phyloP scores from a whole-genome alignment of 768 basidiomycete genomes.

The Trametes elegans region DNA sequence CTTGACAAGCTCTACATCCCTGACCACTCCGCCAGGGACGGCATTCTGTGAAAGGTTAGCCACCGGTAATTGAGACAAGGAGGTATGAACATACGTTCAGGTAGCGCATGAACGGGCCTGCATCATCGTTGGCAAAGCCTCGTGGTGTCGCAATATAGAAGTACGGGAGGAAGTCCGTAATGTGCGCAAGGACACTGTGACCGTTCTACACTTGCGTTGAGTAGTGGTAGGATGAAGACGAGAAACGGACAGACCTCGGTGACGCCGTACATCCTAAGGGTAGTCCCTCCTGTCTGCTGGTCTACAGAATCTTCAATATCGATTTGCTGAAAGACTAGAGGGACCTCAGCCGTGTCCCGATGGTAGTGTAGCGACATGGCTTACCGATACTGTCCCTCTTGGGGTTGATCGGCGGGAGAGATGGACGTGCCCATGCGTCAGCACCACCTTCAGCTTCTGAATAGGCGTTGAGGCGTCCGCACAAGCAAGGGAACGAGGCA shows the following conservation, averaged over 20 bases:
- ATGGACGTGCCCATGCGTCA: conserved; percentile 69
- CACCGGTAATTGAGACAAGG: not conserved
- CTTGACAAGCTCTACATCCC: conserved; percentile 54
- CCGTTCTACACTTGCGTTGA: conserved; percentile 51
- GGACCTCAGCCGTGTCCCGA: too few species aligned
- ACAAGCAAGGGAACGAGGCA: not conserved
- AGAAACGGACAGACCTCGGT: conserved; percentile 58
- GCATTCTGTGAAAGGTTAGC: conserved; percentile 30
- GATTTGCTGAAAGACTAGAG: conserved; percentile 90
- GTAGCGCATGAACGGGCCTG: conserved; percentile 58
- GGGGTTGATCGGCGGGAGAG: conserved; percentile 50
- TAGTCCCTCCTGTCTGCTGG: conserved; percentile 38
- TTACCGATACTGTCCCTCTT: conserved; percentile 67
- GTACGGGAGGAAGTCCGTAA: conserved; percentile 86
- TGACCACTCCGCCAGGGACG: conserved; percentile 40
- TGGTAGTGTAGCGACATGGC: conserved; percentile 19
- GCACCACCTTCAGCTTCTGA: conserved; percentile 77
- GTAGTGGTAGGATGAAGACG: not conserved
- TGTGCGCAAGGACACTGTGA: conserved; percentile 83
- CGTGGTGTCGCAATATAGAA: conserved; percentile 89
- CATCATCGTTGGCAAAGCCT: conserved; percentile 71
- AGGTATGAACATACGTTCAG: conserved; percentile 62
- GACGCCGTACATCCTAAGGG: conserved; percentile 82
- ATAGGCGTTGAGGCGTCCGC: not conserved
- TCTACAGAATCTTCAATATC: conserved; percentile 76